Evolutionary conservation across 176 grass and related monocot species (phyloP).

Genomic region (Phoenix roebelenii): DNA sequence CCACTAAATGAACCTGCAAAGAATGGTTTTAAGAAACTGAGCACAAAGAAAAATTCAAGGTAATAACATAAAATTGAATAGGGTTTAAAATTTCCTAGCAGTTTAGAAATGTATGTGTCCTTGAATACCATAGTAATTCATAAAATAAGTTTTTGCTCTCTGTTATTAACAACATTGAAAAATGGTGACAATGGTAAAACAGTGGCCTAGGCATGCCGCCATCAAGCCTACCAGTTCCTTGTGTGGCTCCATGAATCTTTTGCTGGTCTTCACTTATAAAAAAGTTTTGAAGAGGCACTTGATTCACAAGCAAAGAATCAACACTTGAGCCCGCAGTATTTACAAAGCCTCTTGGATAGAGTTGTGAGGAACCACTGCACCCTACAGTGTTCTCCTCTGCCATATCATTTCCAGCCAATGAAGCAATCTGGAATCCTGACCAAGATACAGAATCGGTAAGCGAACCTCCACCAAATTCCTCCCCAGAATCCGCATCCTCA

Average conservation of each 20-base stretch:
- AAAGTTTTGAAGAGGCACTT: slow-evolving; percentile 8
- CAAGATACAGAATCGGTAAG: slow-evolving; percentile 7
- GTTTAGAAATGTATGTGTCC: no score
- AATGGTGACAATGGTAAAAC: background rate
- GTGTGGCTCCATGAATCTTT: background rate
- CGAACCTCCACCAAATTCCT: slow-evolving; percentile 7
- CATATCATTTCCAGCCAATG: slow-evolving; percentile 7
- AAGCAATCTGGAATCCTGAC: slow-evolving; percentile 4
- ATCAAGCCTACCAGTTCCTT: background rate
- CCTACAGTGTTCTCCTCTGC: background rate
- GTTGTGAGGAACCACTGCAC: background rate
- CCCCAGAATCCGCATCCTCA: slow-evolving; percentile 20
- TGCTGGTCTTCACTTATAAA: background rate
- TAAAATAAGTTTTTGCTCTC: no score
- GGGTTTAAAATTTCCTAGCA: no score
- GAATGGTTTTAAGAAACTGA: background rate
- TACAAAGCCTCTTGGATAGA: background rate
- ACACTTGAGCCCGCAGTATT: slow-evolving; percentile 3
- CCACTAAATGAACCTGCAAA: slow-evolving; percentile 12
- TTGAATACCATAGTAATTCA: no score
- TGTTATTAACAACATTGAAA: no score
- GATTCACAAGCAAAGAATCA: slow-evolving; percentile 1
- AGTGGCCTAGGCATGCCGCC: background rate
- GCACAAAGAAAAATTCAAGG: background rate
- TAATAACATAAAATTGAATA: no score